A percentile compares a stretch with the other conserved stretches of the same genome.
Evolutionary conservation across 257 asterid species (phyloP).

Genomic region (Gentiana dahurica): DNA sequence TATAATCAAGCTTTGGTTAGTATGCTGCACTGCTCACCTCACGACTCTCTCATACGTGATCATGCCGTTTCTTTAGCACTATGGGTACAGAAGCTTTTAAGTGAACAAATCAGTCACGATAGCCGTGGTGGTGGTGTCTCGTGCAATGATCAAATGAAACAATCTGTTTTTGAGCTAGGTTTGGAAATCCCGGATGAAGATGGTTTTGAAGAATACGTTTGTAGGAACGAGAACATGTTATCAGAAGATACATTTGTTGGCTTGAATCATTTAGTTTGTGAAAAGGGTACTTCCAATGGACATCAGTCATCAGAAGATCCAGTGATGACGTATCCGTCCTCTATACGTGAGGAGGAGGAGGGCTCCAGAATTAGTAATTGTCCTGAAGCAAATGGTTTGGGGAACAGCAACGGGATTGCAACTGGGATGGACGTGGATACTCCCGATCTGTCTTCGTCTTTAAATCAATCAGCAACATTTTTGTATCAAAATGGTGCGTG

Average conservation of each 20-base stretch:
- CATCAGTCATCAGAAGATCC: too few relatives aligned
- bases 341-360: too few relatives aligned
- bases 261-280: constrained; percentile 13
- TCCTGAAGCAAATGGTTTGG: too few relatives aligned
- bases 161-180: constrained; percentile 13
- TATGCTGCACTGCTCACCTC: constrained; percentile 48
- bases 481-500: too few relatives aligned
- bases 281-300: constrained; percentile 6
- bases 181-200: constrained; percentile 13
- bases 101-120: constrained; percentile 32
- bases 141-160: constrained; percentile 17
- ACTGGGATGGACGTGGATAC: too few relatives aligned
- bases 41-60: constrained; percentile 76
- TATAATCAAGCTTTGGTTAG: constrained; percentile 61
- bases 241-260: constrained; percentile 7
- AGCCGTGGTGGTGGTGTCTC: constrained; percentile 11
- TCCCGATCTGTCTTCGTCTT: too few relatives aligned
- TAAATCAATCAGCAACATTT: too few relatives aligned
- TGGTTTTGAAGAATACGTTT: constrained; percentile 6
- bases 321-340: too few relatives aligned
- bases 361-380: too few relatives aligned
- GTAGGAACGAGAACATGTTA: constrained; percentile 9
- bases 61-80: constrained; percentile 68
- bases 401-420: too few relatives aligned
- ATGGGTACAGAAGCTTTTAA: constrained; percentile 62